Percentiles rank a stretch among this genome's conserved stretches.
phyloP scores from a whole-genome alignment of 2,329 filamentous ascomycete species.

The Lecanicillium sp. region DNA sequence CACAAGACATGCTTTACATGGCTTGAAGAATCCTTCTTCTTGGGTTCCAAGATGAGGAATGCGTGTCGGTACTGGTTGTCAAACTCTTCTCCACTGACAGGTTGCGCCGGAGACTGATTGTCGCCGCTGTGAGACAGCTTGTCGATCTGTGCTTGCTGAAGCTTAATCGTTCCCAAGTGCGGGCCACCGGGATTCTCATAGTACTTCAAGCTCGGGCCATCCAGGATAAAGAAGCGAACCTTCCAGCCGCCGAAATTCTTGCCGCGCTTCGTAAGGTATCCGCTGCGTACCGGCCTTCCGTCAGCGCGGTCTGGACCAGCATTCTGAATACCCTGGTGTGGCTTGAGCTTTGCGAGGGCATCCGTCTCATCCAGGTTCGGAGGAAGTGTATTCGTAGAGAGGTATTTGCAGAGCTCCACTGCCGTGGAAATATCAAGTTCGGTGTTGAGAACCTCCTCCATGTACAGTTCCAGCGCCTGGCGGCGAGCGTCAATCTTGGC shows the following conservation, averaged over 20 bases:
- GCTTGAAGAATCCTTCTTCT: conserved; percentile 86
- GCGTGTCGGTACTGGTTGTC: conserved; percentile 97
- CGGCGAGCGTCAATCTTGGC: conserved; percentile 87
- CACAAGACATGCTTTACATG: conserved; percentile 91
- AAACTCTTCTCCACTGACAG: conserved; percentile 56
- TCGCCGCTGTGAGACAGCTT: conserved; percentile 59
- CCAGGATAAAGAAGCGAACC: conserved; percentile 59
- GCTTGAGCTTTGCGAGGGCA: conserved; percentile 14
- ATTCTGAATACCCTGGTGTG: conserved; percentile 23
- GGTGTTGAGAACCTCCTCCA: conserved; percentile 78
- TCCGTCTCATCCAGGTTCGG: conserved; percentile 52
- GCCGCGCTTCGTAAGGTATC: conserved; percentile 91
- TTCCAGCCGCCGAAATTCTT: conserved; percentile 99
- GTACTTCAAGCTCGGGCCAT: conserved; percentile 67
- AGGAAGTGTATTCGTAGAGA: conserved; percentile 61
- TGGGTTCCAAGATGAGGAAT: conserved; percentile 89
- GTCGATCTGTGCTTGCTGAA: conserved; percentile 85
- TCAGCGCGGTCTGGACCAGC: conserved; percentile 52
- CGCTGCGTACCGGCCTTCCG: conserved; percentile 66
- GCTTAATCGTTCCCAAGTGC: conserved; percentile 87
- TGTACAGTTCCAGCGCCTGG: conserved; percentile 71
- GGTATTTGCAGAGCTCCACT: conserved; percentile 75
- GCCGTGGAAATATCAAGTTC: conserved; percentile 71
- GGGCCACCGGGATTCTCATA: conserved; percentile 86
- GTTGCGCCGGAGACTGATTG: conserved; percentile 53